phyloP scores from a whole-genome alignment of 306 rosid genomes.

The Trifolium subterraneum region DNA sequence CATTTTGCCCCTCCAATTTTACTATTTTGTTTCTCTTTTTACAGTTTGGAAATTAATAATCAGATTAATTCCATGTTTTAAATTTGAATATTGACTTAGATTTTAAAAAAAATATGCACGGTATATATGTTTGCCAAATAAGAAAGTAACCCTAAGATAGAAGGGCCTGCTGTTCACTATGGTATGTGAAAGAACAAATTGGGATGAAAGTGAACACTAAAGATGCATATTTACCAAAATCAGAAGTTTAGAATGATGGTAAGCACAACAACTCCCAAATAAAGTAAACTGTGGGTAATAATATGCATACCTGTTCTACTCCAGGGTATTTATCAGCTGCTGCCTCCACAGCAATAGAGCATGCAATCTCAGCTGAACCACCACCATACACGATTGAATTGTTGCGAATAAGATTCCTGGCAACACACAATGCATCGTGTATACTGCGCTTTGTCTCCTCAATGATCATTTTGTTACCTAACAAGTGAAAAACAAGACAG shows the following conservation, averaged over 20 bases:
- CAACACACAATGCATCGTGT: slow-evolving; percentile 95
- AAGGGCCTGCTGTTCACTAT: not conserved
- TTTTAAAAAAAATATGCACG: not conserved
- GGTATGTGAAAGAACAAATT: not conserved
- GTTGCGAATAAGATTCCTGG: slow-evolving; percentile 97
- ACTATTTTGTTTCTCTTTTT: not conserved
- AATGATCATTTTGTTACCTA: slow-evolving; percentile 97
- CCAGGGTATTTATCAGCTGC: slow-evolving; percentile 94
- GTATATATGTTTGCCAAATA: not conserved
- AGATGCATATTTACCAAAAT: not conserved
- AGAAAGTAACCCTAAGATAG: not conserved
- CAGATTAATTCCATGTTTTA: not conserved
- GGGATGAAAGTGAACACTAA: not conserved
- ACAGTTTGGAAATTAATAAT: not conserved
- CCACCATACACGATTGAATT: slow-evolving; percentile 98
- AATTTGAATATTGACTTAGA: not conserved
- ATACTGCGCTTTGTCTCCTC: slow-evolving; percentile 99
- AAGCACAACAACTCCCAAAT: not conserved
- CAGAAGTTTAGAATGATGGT: not conserved
- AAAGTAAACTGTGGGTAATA: not conserved
- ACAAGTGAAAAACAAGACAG: slow-evolving; percentile 43
- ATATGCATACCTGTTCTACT: slow-evolving; percentile 81
- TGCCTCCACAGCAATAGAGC: slow-evolving; percentile 89
- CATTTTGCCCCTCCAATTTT: not conserved
- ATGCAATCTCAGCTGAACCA: slow-evolving; percentile 91